phyloP scores from a whole-genome alignment of 257 asterid genomes.

The Hygrophila difformis region DNA sequence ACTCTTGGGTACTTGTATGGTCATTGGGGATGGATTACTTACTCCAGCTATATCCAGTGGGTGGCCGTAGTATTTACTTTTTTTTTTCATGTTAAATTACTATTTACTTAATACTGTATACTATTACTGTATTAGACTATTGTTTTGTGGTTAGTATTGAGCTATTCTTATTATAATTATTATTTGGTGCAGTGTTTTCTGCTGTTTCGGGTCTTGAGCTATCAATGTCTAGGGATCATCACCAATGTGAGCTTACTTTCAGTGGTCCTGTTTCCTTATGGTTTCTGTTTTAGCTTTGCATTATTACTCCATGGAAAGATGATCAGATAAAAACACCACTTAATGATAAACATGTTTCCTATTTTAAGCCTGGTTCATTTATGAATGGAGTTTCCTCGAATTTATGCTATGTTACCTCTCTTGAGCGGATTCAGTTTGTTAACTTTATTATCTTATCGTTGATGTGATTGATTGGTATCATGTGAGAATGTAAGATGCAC shows the following conservation, averaged over 20 bases:
- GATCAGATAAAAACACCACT: too few species aligned
- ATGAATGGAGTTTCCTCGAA: too few species aligned
- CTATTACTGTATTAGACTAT: too few species aligned
- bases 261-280: background rate
- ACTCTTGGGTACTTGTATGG: constrained; percentile 97
- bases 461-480: background rate
- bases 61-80: background rate
- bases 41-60: constrained; percentile 96
- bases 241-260: constrained; percentile 63
- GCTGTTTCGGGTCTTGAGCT: constrained; percentile 97
- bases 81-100: constrained; percentile 10
- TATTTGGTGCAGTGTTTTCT: constrained; percentile 57
- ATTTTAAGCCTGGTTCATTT: too few species aligned
- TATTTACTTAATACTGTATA: too few species aligned
- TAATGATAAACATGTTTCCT: too few species aligned
- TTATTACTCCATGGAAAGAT: too few species aligned
- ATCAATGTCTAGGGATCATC: constrained; percentile 92
- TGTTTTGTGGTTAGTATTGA: too few species aligned
- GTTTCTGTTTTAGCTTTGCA: background rate
- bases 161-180: too few species aligned
- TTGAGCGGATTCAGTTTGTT: too few species aligned
- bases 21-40: constrained; percentile 93
- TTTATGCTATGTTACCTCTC: too few species aligned
- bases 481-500: background rate
- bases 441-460: too few species aligned